A percentile compares a stretch with the other conserved stretches of the same genome.
Conservation (phyloP, 2,329 filamentous ascomycete genomes). For the Colletotrichum neosansevieriae region DNA sequence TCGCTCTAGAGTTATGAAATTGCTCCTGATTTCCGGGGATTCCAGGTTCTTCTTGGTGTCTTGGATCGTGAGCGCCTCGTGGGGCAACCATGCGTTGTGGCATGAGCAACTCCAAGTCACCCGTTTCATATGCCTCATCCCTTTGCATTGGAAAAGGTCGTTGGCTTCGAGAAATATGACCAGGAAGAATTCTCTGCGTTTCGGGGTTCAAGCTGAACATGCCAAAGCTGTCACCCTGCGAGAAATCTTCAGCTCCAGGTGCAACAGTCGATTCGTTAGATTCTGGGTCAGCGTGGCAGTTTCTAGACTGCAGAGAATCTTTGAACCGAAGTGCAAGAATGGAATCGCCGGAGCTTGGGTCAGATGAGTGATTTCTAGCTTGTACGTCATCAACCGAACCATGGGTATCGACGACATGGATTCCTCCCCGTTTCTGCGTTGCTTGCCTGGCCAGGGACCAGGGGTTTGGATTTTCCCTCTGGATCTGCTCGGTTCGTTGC, state of each 20-base stretch:
- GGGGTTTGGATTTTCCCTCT: constrained; percentile 29
- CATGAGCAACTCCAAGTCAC: background rate
- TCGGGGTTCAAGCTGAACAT: background rate
- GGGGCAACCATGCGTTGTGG: background rate
- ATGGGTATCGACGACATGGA: background rate
- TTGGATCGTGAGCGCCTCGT: background rate
- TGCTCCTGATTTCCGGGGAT: constrained; percentile 25
- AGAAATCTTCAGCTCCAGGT: background rate
- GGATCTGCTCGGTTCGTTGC: constrained; percentile 10
- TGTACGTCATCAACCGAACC: background rate
- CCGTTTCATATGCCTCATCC: background rate
- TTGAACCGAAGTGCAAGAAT: background rate
- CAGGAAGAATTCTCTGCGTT: background rate
- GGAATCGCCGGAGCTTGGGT: background rate
- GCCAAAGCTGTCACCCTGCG: background rate
- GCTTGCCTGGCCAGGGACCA: constrained; percentile 36
- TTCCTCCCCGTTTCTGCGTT: background rate
- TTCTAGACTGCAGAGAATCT: too few relatives aligned
- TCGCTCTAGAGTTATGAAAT: background rate
- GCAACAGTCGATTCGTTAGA: background rate
- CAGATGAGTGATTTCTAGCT: background rate
- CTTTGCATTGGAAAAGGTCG: background rate
- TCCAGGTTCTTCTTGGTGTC: constrained; percentile 12
- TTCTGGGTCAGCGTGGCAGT: too few relatives aligned
- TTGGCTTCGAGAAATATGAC: background rate